Conservation (phyloP, 345 rosid species). For the Hibiscus mutabilis region DNA sequence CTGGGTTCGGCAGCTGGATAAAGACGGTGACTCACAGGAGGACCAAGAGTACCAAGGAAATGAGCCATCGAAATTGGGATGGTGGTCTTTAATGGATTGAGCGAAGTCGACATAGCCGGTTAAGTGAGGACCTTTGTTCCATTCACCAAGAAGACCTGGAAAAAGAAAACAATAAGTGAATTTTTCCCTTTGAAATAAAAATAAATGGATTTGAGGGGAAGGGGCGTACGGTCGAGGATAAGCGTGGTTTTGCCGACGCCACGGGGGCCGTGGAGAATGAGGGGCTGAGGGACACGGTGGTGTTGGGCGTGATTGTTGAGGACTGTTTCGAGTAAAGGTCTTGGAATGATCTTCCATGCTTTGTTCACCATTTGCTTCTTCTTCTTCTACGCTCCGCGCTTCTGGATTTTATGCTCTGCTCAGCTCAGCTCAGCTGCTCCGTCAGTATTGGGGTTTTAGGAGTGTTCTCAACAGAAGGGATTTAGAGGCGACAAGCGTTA, state of each 20-base stretch:
- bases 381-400: background rate
- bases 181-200: background rate
- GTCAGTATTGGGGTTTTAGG: too few species aligned
- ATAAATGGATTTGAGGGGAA: background rate
- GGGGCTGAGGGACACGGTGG: slow-evolving; percentile 94
- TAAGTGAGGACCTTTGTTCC: slow-evolving; percentile 84
- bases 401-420: background rate
- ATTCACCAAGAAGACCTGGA: slow-evolving; percentile 66
- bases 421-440: too few species aligned
- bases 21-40: slow-evolving; percentile 49
- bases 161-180: background rate
- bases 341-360: slow-evolving; percentile 85
- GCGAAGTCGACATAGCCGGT: slow-evolving; percentile 93
- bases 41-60: slow-evolving; percentile 95
- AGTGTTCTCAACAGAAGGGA: too few species aligned
- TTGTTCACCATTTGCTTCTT: slow-evolving; percentile 51
- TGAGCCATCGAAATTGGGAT: slow-evolving; percentile 53
- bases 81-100: slow-evolving; percentile 64
- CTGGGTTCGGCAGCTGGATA: slow-evolving; percentile 60
- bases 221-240: slow-evolving; percentile 58
- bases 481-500: too few species aligned
- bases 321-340: slow-evolving; percentile 72
- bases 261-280: slow-evolving; percentile 93
- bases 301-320: slow-evolving; percentile 91
- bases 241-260: slow-evolving; percentile 98